Conservation (phyloP, 108 stramenopile species). For the Cyclotella kingstonii region DNA sequence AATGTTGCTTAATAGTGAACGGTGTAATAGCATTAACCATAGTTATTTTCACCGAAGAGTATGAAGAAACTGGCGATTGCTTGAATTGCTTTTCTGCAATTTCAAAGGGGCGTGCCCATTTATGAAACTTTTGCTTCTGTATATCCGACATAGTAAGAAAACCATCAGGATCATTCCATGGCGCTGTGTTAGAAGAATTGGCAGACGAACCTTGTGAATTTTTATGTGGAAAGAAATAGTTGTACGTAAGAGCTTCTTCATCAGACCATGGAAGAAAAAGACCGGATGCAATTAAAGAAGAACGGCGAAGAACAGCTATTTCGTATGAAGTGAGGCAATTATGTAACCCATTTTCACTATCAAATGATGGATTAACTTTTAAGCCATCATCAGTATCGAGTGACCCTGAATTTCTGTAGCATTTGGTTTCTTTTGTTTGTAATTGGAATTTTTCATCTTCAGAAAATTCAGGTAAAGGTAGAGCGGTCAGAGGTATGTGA, state of each 20-base stretch:
- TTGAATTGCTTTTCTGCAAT: constrained; percentile 45
- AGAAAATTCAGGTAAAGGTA: too few species aligned
- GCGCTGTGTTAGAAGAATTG: neutral
- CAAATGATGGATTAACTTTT: too few species aligned
- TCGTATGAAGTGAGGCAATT: constrained; percentile 51
- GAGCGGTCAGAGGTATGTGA: too few species aligned
- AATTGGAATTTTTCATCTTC: too few species aligned
- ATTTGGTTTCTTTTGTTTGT: too few species aligned
- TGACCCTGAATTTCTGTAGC: too few species aligned
- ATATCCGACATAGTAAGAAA: constrained; percentile 51
- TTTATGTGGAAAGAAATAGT: constrained; percentile 21
- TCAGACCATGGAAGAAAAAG: constrained; percentile 79
- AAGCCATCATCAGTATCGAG: too few species aligned
- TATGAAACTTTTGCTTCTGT: constrained; percentile 55
- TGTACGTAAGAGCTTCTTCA: constrained; percentile 49
- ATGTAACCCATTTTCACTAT: neutral
- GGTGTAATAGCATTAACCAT: constrained; percentile 64
- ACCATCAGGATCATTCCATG: constrained; percentile 65
- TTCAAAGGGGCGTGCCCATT: constrained; percentile 74
- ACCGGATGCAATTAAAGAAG: constrained; percentile 58
- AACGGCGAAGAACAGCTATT: constrained; percentile 57
- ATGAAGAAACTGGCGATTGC: constrained; percentile 6
- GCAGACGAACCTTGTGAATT: too few species aligned
- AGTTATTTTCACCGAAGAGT: constrained; percentile 17
- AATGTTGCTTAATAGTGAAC: constrained; percentile 74